Base-by-base conservation (phyloP, 1,139 yeast species). In the Pichia inconspicua region DNA sequence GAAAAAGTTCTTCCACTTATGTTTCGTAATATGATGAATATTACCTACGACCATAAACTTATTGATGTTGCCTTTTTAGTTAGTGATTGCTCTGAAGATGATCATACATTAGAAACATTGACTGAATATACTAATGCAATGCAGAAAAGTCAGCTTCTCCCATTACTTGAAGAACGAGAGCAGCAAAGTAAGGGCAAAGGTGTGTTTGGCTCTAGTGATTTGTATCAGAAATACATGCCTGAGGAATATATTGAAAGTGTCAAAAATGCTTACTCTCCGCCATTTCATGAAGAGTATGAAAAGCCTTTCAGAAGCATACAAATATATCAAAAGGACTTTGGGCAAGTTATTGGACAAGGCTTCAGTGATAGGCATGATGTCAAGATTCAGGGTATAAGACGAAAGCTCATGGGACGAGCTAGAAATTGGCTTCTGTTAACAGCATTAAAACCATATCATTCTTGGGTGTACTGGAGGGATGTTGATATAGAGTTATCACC, bases 401-500 rank as follows among this genome's bases (percentile, higher is more conserved):
- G 96, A 53, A 87, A 85, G 62, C 68, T 86, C 53, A 86, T 88
- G 96, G 96, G 95, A 2, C 72, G 94, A 51, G 96, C 96, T 4
- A 74, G 96, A 64, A 88, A 88, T 65, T 88, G 95, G 94, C 70
- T 88, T 46, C 77, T 90, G 4, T 74, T 87, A 1, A 76, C 79
- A 41, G 89, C 95, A 1, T 69, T 88, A 53, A 77, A 81, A 59
- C 89, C 95, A 1, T 83, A 86, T 60, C 96, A 88, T 65, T 82
- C 94, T 2, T 88, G 96, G 96, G 95, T 88, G 12, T 84, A 86
- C 63, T 88, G 96, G 96, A 74, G 96, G 66, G 96, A 88, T 64
- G 96, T 81, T 3, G 96, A 88, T 63, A 82, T 88, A 48, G 95
- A 86, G 59, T 76, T 87, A 28, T 80, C 87, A 58, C 95, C 95